A percentile compares a stretch with the other conserved stretches of the same genome.
Evolutionary conservation across 2,329 filamentous ascomycete species (phyloP).

Genomic region (Ceratocystis cacaofunesta): DNA sequence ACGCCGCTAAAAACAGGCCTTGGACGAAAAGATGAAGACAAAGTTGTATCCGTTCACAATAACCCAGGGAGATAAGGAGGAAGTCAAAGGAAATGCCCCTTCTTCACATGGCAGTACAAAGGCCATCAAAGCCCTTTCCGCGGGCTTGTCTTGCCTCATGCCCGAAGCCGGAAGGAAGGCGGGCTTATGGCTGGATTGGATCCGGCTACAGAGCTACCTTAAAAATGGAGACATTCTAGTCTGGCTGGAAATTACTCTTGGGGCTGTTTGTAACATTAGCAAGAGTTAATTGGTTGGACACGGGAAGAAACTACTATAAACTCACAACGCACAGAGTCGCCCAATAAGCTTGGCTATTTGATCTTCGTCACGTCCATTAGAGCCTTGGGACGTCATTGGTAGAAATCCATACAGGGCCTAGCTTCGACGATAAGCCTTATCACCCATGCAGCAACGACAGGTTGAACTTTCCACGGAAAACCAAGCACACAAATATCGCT

Average conservation of each 20-base stretch:
- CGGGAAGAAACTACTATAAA: neutral
- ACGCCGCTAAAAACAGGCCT: neutral
- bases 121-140: neutral
- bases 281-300: neutral
- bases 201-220: neutral
- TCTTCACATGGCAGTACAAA: neutral
- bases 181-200: neutral
- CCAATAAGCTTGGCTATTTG: too few relatives aligned
- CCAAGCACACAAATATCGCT: neutral
- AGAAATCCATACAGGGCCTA: neutral
- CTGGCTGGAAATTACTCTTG: neutral
- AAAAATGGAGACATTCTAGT: neutral
- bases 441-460: neutral
- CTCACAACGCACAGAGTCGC: too few relatives aligned
- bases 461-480: slow-evolving; percentile 15
- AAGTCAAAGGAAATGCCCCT: neutral
- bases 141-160: neutral
- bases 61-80: neutral
- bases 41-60: neutral
- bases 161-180: slow-evolving; percentile 4
- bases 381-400: too few relatives aligned
- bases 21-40: neutral
- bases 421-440: slow-evolving; percentile 3
- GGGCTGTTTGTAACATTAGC: neutral
- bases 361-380: too few relatives aligned